Percentiles rank a stretch among this genome's conserved stretches.
These are phyloP conservation scores for Fraxinus sp. DNA, from an alignment of 305 asterid species.

Conservation along the genomic window DNA sequence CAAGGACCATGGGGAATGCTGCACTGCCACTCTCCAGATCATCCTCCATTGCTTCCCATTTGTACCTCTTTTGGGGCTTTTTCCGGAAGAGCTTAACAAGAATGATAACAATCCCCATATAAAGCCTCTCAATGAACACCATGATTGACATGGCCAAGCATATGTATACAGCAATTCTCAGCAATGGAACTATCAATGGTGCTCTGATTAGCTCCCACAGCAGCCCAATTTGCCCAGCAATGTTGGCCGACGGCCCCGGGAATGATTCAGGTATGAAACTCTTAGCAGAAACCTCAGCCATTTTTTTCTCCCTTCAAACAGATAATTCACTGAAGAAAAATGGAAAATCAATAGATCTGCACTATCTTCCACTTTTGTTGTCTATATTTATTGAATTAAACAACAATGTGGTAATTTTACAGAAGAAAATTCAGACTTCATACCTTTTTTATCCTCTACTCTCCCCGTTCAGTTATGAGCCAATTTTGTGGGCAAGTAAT, in stretches of 20 bases:
- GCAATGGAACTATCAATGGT: slow-evolving; percentile 62
- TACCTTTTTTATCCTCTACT: background rate
- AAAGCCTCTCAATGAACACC: slow-evolving; percentile 75
- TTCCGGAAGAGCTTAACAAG: slow-evolving; percentile 63
- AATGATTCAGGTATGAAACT: slow-evolving; percentile 43
- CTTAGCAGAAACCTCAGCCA: slow-evolving; percentile 51
- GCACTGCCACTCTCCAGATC: slow-evolving; percentile 57
- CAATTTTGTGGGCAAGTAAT: slow-evolving; percentile 22
- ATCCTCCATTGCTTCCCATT: slow-evolving; percentile 50
- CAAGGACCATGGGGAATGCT: slow-evolving; percentile 61
- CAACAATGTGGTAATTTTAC: slow-evolving; percentile 20
- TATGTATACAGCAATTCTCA: slow-evolving; percentile 48
- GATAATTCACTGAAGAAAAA: slow-evolving; percentile 2
- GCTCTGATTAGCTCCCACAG: slow-evolving; percentile 53
- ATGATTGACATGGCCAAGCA: slow-evolving; percentile 72
- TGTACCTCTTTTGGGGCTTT: slow-evolving; percentile 64
- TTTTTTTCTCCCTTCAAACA: background rate
- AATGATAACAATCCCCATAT: slow-evolving; percentile 71
- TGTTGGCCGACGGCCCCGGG: slow-evolving; percentile 44
- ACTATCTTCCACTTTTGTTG: slow-evolving; percentile 19
- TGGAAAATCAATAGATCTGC: slow-evolving; percentile 33
- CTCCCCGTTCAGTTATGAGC: background rate
- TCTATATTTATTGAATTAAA: slow-evolving; percentile 23
- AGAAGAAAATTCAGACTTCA: background rate
- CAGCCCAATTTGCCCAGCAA: slow-evolving; percentile 50